A percentile compares a stretch with the other conserved stretches of the same genome.
Conservation (phyloP, 2,329 filamentous ascomycete genomes). For the Ceratocystiopsis brevicomis region DNA sequence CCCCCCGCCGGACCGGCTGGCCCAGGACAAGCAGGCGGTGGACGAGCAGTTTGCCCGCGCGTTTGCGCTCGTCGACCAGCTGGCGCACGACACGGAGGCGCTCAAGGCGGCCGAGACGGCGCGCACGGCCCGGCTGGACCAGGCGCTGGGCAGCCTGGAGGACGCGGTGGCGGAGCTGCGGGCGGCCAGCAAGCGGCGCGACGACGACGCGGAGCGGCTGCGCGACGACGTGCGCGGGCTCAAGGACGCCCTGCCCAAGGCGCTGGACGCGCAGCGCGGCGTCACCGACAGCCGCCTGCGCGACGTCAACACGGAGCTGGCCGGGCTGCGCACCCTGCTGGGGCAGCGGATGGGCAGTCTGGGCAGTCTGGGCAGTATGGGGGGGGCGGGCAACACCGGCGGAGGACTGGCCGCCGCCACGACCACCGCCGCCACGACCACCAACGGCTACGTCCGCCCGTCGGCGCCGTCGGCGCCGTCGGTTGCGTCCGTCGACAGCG, state of each 20-base stretch:
- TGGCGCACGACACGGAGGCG: conserved; percentile 72
- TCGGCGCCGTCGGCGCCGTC: conserved; percentile 9
- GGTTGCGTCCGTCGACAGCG: conserved; percentile 3
- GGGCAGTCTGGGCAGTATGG: background rate
- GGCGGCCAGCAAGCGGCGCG: conserved; percentile 57
- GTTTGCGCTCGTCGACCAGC: conserved; percentile 78
- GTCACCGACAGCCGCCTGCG: conserved; percentile 61
- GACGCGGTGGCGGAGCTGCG: conserved; percentile 66
- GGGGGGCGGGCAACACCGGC: too few species aligned
- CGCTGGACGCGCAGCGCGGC: conserved; percentile 74
- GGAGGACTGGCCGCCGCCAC: too few species aligned
- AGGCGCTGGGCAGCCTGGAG: conserved; percentile 67
- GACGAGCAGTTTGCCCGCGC: conserved; percentile 88
- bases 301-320: conserved; percentile 73
- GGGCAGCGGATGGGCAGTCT: conserved; percentile 35
- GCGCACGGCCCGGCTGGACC: conserved; percentile 67
- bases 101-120: conserved; percentile 76
- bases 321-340: conserved; percentile 80
- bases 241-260: conserved; percentile 72
- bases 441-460: conserved; percentile 16
- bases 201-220: conserved; percentile 72
- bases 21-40: conserved; percentile 83
- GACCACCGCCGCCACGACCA: background rate
- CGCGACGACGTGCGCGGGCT: conserved; percentile 71
- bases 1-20: conserved; percentile 79